Evolutionary conservation across 225 moss, liverwort and hornwort genomes (phyloP).

Genomic region (Polytrichum formosum): DNA sequence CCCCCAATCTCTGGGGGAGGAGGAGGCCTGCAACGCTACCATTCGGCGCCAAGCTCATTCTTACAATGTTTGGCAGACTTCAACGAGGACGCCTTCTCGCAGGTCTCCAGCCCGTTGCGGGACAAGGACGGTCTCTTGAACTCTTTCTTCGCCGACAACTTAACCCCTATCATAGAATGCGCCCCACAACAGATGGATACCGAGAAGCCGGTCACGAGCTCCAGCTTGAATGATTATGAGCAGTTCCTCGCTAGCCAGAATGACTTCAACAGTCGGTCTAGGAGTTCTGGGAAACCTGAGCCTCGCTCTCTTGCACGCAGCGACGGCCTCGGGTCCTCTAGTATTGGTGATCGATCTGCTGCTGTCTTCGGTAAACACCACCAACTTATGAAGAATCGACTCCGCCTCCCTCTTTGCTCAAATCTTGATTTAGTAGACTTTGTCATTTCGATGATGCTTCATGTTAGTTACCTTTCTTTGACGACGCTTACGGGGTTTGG

Average conservation of each 20-base stretch:
- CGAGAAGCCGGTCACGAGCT: conserved; percentile 7
- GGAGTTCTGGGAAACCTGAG: conserved; percentile 19
- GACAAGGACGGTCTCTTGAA: conserved; percentile 20
- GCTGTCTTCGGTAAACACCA: too few species aligned
- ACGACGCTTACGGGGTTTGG: too few species aligned
- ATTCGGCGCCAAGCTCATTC: conserved; percentile 55
- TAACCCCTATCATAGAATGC: conserved; percentile 39
- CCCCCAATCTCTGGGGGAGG: neutral
- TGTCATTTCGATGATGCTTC: too few species aligned
- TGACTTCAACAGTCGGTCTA: conserved; percentile 8
- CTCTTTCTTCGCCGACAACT: conserved; percentile 19
- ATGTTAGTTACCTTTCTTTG: too few species aligned
- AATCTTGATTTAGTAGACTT: too few species aligned
- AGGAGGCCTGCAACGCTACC: conserved; percentile 44
- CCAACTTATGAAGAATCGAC: too few species aligned
- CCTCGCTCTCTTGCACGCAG: conserved; percentile 7
- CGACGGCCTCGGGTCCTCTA: conserved; percentile 22
- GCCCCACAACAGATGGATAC: conserved; percentile 38
- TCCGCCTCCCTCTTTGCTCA: too few species aligned
- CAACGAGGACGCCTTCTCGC: conserved; percentile 35
- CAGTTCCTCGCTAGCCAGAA: conserved; percentile 19
- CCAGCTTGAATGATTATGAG: conserved; percentile 34
- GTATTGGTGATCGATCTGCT: conserved; percentile 9
- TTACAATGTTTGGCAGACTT: conserved; percentile 38
- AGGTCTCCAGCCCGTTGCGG: conserved; percentile 16